Conservation (phyloP, 1,284 basidiomycete genomes). For the Abortiporus biennis region DNA sequence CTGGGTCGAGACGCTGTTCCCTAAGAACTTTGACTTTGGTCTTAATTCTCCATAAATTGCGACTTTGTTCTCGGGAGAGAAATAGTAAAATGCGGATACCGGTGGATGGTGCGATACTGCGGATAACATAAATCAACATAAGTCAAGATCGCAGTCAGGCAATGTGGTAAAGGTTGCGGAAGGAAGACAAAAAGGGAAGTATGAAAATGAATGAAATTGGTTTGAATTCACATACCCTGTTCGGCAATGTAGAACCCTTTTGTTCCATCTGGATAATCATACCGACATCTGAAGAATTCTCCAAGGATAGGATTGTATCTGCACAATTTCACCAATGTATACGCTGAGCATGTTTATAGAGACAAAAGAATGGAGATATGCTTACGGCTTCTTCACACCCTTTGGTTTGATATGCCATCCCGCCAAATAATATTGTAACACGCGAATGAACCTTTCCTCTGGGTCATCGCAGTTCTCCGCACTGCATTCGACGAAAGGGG, state of each 20-base stretch:
- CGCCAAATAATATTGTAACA: slow-evolving; percentile 94
- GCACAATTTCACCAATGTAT: no score
- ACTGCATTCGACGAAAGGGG: slow-evolving; percentile 30
- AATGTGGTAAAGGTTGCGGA: not conserved
- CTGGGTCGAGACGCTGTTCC: slow-evolving; percentile 90
- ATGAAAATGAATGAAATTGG: not conserved
- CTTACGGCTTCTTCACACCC: slow-evolving; percentile 98
- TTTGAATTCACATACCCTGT: slow-evolving; percentile 61
- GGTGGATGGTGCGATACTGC: slow-evolving; percentile 92
- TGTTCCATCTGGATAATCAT: slow-evolving; percentile 89
- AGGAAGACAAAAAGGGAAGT: not conserved
- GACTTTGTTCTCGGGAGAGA: slow-evolving; percentile 86
- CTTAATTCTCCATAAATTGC: slow-evolving; percentile 89
- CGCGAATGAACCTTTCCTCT: slow-evolving; percentile 88
- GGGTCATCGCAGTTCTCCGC: slow-evolving; percentile 73
- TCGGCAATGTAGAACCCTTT: slow-evolving; percentile 97
- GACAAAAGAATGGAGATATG: slow-evolving; percentile 14
- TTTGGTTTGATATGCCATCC: slow-evolving; percentile 99
- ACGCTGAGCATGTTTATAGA: no score
- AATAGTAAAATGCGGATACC: slow-evolving; percentile 95
- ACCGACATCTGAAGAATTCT: slow-evolving; percentile 96
- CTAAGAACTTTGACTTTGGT: slow-evolving; percentile 94
- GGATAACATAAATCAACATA: not conserved
- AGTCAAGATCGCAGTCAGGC: not conserved
- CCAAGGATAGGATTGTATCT: slow-evolving; percentile 97